phyloP scores from a whole-genome alignment of 441 rosid species.

The Pelargonium fulgidum region DNA sequence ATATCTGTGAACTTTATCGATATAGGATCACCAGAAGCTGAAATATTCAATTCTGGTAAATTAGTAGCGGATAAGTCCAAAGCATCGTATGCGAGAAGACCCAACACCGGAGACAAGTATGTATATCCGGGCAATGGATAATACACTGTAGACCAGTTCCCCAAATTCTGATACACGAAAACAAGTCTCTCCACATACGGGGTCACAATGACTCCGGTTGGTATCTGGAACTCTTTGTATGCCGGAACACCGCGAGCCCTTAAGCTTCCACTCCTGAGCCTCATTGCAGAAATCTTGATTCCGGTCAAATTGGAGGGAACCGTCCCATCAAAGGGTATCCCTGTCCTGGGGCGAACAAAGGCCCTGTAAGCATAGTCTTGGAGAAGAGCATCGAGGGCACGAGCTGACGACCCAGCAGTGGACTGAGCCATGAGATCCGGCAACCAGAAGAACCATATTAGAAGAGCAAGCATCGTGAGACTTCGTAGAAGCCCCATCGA shows the following conservation, averaged over 20 bases:
- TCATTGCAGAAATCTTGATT: slow-evolving; percentile 61
- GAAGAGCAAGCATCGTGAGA: slow-evolving; percentile 40
- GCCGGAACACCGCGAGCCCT: slow-evolving; percentile 38
- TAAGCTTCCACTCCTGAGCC: slow-evolving; percentile 91
- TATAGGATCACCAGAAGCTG: slow-evolving; percentile 44
- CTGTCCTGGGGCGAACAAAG: slow-evolving; percentile 64
- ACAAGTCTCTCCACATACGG: slow-evolving; percentile 81
- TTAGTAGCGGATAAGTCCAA: slow-evolving; percentile 50
- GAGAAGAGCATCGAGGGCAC: slow-evolving; percentile 66
- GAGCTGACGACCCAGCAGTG: slow-evolving; percentile 17
- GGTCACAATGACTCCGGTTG: slow-evolving; percentile 40
- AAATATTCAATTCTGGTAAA: slow-evolving; percentile 40
- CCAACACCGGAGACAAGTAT: slow-evolving; percentile 72
- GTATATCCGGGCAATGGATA: slow-evolving; percentile 53
- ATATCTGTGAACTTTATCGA: slow-evolving; percentile 50
- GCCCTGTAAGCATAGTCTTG: slow-evolving; percentile 74
- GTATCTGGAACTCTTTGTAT: slow-evolving; percentile 61
- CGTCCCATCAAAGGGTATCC: slow-evolving; percentile 44
- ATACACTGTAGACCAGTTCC: slow-evolving; percentile 55
- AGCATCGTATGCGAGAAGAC: slow-evolving; percentile 79
- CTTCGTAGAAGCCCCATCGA: slow-evolving; percentile 61
- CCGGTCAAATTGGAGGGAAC: slow-evolving; percentile 74
- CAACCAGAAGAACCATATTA: slow-evolving; percentile 19
- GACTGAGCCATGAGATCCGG: slow-evolving; percentile 30
- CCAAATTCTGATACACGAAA: slow-evolving; percentile 81